phyloP scores from a whole-genome alignment of 169 alveolate genomes.

The Plasmodium malariae region DNA sequence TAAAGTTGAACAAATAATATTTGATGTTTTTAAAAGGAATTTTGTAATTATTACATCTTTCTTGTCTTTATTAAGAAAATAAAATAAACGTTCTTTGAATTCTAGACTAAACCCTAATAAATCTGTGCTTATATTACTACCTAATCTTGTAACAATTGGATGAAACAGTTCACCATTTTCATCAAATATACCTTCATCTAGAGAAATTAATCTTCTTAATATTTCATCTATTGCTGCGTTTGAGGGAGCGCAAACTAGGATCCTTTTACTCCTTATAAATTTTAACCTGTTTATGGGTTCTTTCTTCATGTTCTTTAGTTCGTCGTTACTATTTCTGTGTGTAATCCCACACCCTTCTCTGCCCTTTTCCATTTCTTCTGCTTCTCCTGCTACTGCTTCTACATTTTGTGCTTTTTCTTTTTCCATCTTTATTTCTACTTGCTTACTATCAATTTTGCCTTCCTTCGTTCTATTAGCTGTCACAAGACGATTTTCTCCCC shows the following conservation, averaged over 20 bases:
- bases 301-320: conserved; percentile 8
- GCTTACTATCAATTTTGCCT: neutral
- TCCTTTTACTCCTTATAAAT: conserved; percentile 76
- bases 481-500: neutral
- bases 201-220: conserved; percentile 90
- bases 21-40: conserved; percentile 88
- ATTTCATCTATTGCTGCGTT: conserved; percentile 99
- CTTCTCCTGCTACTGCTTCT: neutral
- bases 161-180: conserved; percentile 86
- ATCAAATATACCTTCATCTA: conserved; percentile 88
- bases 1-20: conserved; percentile 92
- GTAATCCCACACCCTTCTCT: neutral
- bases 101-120: conserved; percentile 90
- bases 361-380: neutral
- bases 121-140: conserved; percentile 93
- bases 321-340: neutral
- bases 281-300: conserved; percentile 12
- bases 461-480: neutral
- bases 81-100: conserved; percentile 85
- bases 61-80: conserved; percentile 35
- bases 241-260: conserved; percentile 98
- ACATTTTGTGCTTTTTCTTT: neutral
- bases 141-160: conserved; percentile 93
- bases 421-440: neutral
- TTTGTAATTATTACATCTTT: conserved; percentile 71